Conservation (phyloP, 2,329 filamentous ascomycete species). For the Penicillium concentricum region DNA sequence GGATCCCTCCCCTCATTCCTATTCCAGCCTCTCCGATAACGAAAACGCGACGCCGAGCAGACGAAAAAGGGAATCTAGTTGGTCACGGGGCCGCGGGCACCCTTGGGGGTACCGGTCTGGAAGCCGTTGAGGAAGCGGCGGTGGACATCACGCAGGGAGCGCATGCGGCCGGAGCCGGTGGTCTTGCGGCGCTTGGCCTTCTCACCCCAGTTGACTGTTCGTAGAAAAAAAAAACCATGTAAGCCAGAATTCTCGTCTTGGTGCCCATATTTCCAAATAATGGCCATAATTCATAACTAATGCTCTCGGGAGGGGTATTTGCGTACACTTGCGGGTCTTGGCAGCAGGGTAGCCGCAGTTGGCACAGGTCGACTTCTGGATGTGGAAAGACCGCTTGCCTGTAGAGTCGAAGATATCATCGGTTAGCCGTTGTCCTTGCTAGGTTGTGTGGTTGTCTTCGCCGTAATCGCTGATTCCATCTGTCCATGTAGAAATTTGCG, state of each 20-base stretch:
- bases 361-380: constrained; percentile 98
- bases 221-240: constrained; percentile 24
- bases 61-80: constrained; percentile 39
- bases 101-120: constrained; percentile 85
- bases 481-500: constrained; percentile 17
- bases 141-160: constrained; percentile 88
- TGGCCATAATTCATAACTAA: constrained; percentile 6
- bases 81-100: constrained; percentile 65
- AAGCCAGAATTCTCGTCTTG: constrained; percentile 24
- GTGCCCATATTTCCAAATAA: constrained; percentile 1
- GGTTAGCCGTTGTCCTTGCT: constrained; percentile 29
- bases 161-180: constrained; percentile 92
- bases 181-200: constrained; percentile 99
- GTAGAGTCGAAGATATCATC: constrained; percentile 21
- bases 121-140: constrained; percentile 98
- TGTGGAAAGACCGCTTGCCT: constrained; percentile 97
- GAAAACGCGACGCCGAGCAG: constrained; percentile 38
- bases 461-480: constrained; percentile 12
- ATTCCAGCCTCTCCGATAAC: constrained; percentile 39
- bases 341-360: constrained; percentile 95
- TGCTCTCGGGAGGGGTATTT: constrained; percentile 20
- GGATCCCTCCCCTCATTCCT: constrained; percentile 30
- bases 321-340: constrained; percentile 97
- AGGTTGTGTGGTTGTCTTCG: constrained; percentile 8
- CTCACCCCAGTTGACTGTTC: constrained; percentile 96